Evolutionary conservation across 768 basidiomycete genomes (phyloP), one percentile per base, ranked within the genome.

Genomic region (Postia placenta): DNA sequence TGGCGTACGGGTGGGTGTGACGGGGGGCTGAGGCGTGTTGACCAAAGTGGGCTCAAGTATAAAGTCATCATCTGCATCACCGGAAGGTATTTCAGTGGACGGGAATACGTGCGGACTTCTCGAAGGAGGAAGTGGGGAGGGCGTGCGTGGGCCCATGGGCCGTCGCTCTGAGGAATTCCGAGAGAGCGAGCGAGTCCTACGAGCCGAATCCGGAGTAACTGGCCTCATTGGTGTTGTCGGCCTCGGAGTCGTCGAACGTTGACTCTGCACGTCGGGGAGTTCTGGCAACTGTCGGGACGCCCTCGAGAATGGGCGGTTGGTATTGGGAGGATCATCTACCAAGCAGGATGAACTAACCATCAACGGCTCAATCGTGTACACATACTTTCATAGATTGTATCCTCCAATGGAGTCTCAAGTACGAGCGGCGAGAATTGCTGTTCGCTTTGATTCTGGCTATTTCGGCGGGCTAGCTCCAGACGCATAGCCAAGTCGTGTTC

Each of bases 361-460:
- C 19, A 38, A 40, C 40, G 23, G n/a, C n/a, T n/a, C n/a, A n/a
- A n/a, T n/a, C 30, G 37, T 45, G 27, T 4, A 30, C 35, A 49
- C 73, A 23, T 58, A 83, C 88, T 87, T 79, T 91, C 88, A 56
- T 86, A 87, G 55, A 91, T 88, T 2, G 81, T 86, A 24, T 78
- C 78, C 55, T 85, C 83, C 14, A 75, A 60, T 2, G 78, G 72
- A 24, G 59, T 66, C 14, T 80, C 78, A 55, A 75, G 59, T 5
- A 69, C 58, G 46, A 76, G 54, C 39, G 69, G 56, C 9, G 70
- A 50, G 38, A 69, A 60, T 42, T 64, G 61, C 42, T 75, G 75
- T 15, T 72, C 75, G 50, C 79, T 75, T 56, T 92, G 90, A 63
- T 76, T 87, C 59, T 83, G 74, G 62, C 90, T 91, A 62, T 96